Evolutionary conservation across 2,329 filamentous ascomycete species (phyloP).

Genomic region (Fusarium nelsonii): DNA sequence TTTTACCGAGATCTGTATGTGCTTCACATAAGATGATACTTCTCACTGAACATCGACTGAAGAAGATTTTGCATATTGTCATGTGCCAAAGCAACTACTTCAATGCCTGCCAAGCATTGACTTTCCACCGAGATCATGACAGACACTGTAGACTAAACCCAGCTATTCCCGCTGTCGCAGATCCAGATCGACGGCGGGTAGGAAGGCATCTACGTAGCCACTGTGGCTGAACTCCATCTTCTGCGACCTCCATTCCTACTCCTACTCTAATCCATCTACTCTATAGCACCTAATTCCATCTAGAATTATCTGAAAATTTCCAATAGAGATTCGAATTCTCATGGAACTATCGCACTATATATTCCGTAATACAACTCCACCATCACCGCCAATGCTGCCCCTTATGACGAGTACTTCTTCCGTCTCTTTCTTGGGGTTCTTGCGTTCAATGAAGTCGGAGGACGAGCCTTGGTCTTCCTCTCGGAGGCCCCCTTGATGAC

Average conservation of each 20-base stretch:
- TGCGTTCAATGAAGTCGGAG: neutral
- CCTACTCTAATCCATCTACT: neutral
- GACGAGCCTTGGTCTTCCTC: neutral
- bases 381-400: neutral
- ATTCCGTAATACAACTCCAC: neutral
- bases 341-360: neutral
- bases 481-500: neutral
- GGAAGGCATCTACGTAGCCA: constrained; percentile 4
- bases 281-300: too few relatives aligned
- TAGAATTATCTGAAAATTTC: too few relatives aligned
- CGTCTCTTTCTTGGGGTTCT: constrained; percentile 1
- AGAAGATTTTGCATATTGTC: neutral
- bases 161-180: constrained; percentile 24
- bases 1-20: constrained; percentile 1
- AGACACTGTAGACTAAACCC: constrained; percentile 19
- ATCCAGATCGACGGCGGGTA: constrained; percentile 30
- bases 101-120: constrained; percentile 30
- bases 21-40: neutral
- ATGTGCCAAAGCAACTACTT: neutral
- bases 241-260: neutral
- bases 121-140: constrained; percentile 31
- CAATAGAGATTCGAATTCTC: neutral
- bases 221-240: constrained; percentile 17
- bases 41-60: neutral
- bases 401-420: neutral